A percentile compares a stretch with the other conserved stretches of the same genome.
Conservation (phyloP, 345 rosid species). For the Erucastrum elatum region DNA sequence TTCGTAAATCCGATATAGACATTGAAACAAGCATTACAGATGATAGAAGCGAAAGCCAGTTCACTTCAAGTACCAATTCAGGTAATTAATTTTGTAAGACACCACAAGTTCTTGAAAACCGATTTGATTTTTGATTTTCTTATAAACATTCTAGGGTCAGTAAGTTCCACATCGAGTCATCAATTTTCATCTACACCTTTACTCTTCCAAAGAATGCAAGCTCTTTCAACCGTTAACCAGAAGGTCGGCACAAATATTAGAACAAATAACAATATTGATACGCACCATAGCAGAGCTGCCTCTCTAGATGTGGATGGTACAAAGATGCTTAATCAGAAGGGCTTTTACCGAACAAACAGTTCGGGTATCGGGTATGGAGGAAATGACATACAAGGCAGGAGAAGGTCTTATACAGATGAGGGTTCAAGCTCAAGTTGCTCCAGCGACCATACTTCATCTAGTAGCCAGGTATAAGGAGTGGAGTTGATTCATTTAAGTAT, state of each 20-base stretch:
- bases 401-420: conserved; percentile 45
- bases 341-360: conserved; percentile 38
- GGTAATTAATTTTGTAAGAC: conserved; percentile 39
- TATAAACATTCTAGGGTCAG: conserved; percentile 23
- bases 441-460: conserved; percentile 47
- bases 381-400: conserved; percentile 45
- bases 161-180: conserved; percentile 45
- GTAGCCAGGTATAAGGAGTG: conserved; percentile 49
- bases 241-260: conserved; percentile 38
- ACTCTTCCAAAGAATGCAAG: conserved; percentile 59
- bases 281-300: conserved; percentile 43
- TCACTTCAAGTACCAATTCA: conserved; percentile 43
- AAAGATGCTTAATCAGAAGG: conserved; percentile 37
- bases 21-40: conserved; percentile 52
- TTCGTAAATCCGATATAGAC: conserved; percentile 70
- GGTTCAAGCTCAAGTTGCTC: conserved; percentile 52
- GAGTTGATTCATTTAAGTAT: background rate
- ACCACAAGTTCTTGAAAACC: background rate
- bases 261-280: conserved; percentile 44
- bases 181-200: conserved; percentile 50
- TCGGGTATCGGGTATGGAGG: conserved; percentile 42
- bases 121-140: background rate
- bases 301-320: conserved; percentile 50
- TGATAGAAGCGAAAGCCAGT: conserved; percentile 49
- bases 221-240: conserved; percentile 61